phyloP scores from a whole-genome alignment of 2,329 filamentous ascomycete genomes.

The Fusarium equiseti region DNA sequence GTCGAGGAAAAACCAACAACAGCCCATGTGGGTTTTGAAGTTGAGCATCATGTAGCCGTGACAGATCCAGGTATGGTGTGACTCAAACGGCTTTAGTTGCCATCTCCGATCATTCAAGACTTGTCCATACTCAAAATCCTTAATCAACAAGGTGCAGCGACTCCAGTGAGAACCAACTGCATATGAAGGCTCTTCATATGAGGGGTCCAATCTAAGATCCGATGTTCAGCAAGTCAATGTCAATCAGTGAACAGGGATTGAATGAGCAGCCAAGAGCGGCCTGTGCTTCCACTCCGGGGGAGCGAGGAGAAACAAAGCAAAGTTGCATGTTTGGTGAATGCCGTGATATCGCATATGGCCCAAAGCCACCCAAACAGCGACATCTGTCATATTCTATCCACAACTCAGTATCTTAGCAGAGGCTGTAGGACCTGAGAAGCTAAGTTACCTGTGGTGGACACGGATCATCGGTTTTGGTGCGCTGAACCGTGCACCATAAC shows the following conservation, averaged over 20 bases:
- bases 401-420: conserved; percentile 20
- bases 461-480: conserved; percentile 39
- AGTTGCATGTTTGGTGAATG: conserved; percentile 29
- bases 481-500: conserved; percentile 46
- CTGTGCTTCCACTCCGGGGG: conserved; percentile 30
- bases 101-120: conserved; percentile 33
- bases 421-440: conserved; percentile 15
- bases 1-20: conserved; percentile 33
- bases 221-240: conserved; percentile 26
- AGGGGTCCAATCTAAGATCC: conserved; percentile 45
- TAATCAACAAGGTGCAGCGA: conserved; percentile 34
- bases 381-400: conserved; percentile 35
- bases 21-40: conserved; percentile 43
- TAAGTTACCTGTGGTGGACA: conserved; percentile 4
- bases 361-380: conserved; percentile 24
- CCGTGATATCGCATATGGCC: conserved; percentile 14
- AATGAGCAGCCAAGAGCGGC: conserved; percentile 30
- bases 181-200: conserved; percentile 35
- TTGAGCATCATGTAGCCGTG: conserved; percentile 33
- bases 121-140: conserved; percentile 20
- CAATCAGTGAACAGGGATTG: conserved; percentile 29
- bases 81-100: conserved; percentile 38
- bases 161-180: conserved; percentile 43
- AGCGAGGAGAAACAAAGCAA: conserved; percentile 20
- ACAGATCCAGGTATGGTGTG: conserved; percentile 44